Percentiles rank a stretch among this genome's conserved stretches.
Evolutionary conservation across 140 eudicot species (phyloP).

Genomic region (Senecio squalidus): DNA sequence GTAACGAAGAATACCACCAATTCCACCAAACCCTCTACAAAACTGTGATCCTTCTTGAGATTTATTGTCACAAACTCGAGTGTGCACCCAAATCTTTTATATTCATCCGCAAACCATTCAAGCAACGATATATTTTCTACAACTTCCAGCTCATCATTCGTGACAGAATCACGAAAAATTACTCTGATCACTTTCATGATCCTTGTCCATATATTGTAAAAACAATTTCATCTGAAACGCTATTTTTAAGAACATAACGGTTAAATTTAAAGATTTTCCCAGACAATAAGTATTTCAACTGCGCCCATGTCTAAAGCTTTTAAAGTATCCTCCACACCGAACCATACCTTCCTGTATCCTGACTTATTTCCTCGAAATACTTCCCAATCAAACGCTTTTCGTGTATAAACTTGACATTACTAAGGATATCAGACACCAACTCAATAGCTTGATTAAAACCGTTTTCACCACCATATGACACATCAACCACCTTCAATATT

Average conservation of each 20-base stretch:
- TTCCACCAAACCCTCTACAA: constrained; percentile 54
- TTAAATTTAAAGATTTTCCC: constrained; percentile 49
- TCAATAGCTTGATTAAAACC: constrained; percentile 58
- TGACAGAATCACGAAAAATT: constrained; percentile 37
- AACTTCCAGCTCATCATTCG: constrained; percentile 44
- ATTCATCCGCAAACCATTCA: constrained; percentile 54
- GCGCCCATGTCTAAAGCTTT: constrained; percentile 60
- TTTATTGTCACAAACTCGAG: constrained; percentile 54
- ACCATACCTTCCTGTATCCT: constrained; percentile 53
- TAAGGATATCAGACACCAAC: constrained; percentile 40
- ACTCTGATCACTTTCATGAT: constrained; percentile 39
- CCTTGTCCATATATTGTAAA: constrained; percentile 44
- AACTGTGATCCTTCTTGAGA: constrained; percentile 50
- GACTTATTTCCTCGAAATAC: constrained; percentile 50
- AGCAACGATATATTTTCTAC: constrained; percentile 42
- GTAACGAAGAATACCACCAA: constrained; percentile 51
- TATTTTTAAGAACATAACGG: constrained; percentile 37
- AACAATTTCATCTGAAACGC: constrained; percentile 26
- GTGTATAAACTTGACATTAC: constrained; percentile 51
- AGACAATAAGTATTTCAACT: constrained; percentile 43
- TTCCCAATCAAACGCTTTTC: constrained; percentile 51
- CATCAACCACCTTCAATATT: constrained; percentile 48
- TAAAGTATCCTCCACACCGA: constrained; percentile 50
- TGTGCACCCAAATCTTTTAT: constrained; percentile 42
- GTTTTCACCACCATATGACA: constrained; percentile 49